These are phyloP conservation scores for Colletotrichum costaricense DNA, from an alignment of 2,329 filamentous ascomycete species.

Conservation along the genomic window DNA sequence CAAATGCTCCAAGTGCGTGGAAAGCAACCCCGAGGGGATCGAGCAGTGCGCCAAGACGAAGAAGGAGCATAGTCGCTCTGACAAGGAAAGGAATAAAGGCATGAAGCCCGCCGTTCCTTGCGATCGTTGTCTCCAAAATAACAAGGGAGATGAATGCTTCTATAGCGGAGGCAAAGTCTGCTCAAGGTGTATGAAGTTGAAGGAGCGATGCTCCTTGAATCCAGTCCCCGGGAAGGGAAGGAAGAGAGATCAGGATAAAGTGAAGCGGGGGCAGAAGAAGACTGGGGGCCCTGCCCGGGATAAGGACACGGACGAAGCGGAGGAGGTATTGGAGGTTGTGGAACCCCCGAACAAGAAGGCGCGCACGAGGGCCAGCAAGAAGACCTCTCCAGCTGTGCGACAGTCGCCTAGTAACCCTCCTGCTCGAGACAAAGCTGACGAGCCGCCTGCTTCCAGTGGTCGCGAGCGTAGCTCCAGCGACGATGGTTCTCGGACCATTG, in stretches of 20 bases:
- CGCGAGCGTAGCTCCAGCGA: too few relatives aligned
- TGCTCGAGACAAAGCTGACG: too few relatives aligned
- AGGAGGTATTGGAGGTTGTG: background rate
- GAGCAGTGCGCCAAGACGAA: background rate
- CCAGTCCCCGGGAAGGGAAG: background rate
- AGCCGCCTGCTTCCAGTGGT: too few relatives aligned
- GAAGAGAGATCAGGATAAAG: background rate
- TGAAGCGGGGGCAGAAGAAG: background rate
- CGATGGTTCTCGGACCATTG: too few relatives aligned
- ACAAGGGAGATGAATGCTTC: background rate
- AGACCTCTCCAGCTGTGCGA: too few relatives aligned
- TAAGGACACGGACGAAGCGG: background rate
- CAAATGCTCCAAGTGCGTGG: background rate
- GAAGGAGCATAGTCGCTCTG: background rate
- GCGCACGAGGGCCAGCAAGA: too few relatives aligned
- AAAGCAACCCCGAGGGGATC: too few relatives aligned
- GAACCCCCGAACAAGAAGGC: too few relatives aligned
- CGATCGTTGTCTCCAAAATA: background rate
- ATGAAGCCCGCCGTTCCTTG: background rate
- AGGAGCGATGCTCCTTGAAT: background rate
- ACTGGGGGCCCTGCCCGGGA: background rate
- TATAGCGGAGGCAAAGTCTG: background rate
- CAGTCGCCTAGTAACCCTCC: too few relatives aligned
- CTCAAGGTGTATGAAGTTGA: background rate
- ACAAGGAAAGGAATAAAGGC: background rate